Evolutionary conservation across 1,284 basidiomycete genomes (phyloP).

Genomic region (Wallemia ichthyophaga): DNA sequence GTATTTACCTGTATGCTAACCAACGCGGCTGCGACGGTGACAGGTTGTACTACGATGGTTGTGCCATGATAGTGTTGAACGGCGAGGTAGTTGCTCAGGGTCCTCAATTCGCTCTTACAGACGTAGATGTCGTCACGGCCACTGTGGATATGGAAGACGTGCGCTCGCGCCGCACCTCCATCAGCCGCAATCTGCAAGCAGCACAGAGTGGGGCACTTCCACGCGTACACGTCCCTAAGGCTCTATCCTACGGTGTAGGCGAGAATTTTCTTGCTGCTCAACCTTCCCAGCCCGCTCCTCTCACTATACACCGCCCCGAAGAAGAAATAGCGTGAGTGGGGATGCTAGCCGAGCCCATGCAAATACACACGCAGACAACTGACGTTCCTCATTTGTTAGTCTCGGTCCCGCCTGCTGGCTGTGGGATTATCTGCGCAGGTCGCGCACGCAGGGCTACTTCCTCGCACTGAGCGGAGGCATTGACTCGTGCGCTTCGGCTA

Average conservation of each 20-base stretch:
- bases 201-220: slow-evolving; percentile 39
- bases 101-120: slow-evolving; percentile 75
- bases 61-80: slow-evolving; percentile 81
- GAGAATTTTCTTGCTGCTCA: slow-evolving; percentile 25
- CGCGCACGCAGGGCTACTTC: slow-evolving; percentile 81
- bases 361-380: no score
- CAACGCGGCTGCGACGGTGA: slow-evolving; percentile 98
- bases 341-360: no score
- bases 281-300: slow-evolving; percentile 22
- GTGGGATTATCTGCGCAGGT: slow-evolving; percentile 91
- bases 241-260: slow-evolving; percentile 40
- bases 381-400: no score
- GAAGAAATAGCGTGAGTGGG: slow-evolving; percentile 77
- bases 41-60: slow-evolving; percentile 89
- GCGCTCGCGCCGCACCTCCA: slow-evolving; percentile 48
- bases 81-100: slow-evolving; percentile 78
- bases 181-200: slow-evolving; percentile 68
- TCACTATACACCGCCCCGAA: slow-evolving; percentile 59
- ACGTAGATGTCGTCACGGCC: slow-evolving; percentile 82
- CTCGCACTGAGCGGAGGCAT: slow-evolving; percentile 91
- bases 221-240: slow-evolving; percentile 43
- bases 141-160: slow-evolving; percentile 89
- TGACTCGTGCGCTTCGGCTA: slow-evolving; percentile 82
- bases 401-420: slow-evolving; percentile 95
- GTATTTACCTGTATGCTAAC: slow-evolving; percentile 90